Evolutionary conservation across 768 basidiomycete species (phyloP), one percentile per base, ranked within the genome.

Genomic region (Phlebiopsis flavidoalba): DNA sequence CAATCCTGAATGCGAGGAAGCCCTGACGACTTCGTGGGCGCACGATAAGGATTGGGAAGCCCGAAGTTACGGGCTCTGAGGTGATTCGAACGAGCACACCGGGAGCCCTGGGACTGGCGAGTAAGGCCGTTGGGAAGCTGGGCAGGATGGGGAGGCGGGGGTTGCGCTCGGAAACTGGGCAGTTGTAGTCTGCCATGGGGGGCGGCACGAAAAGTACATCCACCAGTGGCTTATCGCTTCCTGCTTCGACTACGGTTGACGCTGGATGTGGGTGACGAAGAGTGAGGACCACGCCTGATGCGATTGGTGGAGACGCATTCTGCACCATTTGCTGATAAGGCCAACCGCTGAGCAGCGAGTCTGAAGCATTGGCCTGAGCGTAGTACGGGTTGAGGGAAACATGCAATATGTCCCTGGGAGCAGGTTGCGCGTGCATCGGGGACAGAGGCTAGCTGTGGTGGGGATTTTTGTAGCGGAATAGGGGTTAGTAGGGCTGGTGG

Each of bases 291-390:
- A 71, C 54, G 79, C 79, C 67, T 77, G 79, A 65, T 83, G 77
- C n/a, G 79, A 75, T 61, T 76, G 76, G 62, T 85, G 83, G 62
- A 85, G 83, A n/a, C 51, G 86, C 85, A 67, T 83, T 86, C 76
- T 84, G 88, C 85, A 93, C 86, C 91, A 93, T 92, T 69, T 93
- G 91, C 74, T 92, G 91, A 75, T 93, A 93, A 40, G 91, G 89
- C 91, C 91, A 93, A n/a, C n/a, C n/a, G n/a, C 72, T 90, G 89
- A 3, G 89, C 87, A 3, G 89, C 87, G 59, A 86, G 84, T n/a
- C 59, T 91, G 83, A 64, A n/a, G 88, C 88, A 56, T 88, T 88
- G 64, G 87, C 85, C 14, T 87, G 88, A 73, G 92, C 89, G 67
- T 86, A 91, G 71, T 83, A 91, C n/a, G 81, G 80, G 64, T 77